These are phyloP conservation scores for Fragaria ananassa DNA, from an alignment of 306 rosid genomes.

Conservation along the genomic window DNA sequence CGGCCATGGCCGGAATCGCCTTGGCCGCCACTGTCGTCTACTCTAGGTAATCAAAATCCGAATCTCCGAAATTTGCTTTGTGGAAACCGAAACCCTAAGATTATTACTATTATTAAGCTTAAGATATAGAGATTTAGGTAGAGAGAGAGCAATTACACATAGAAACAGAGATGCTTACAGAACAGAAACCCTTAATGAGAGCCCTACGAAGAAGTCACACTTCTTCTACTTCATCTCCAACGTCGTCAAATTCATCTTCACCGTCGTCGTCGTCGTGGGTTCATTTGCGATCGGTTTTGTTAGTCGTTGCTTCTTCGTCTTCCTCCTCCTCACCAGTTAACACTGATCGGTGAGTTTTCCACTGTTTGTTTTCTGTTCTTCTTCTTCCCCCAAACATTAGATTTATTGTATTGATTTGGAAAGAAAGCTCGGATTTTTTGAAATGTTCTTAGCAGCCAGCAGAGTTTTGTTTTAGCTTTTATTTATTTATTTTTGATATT, in stretches of 20 bases:
- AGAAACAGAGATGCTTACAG: conserved; percentile 20
- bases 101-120: background rate
- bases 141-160: background rate
- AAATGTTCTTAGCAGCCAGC: background rate
- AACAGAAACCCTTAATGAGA: conserved; percentile 26
- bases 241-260: conserved; percentile 22
- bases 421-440: background rate
- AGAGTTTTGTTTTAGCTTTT: background rate
- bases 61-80: background rate
- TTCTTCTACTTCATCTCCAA: conserved; percentile 25
- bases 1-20: conserved; percentile 39
- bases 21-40: conserved; percentile 39
- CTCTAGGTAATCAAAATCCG: conserved; percentile 24
- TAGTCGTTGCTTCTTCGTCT: conserved; percentile 27
- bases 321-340: conserved; percentile 16
- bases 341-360: conserved; percentile 23
- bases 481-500: background rate
- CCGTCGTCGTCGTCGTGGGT: conserved; percentile 23
- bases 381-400: background rate
- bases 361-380: background rate
- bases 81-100: conserved; percentile 5
- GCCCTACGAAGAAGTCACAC: conserved; percentile 29
- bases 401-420: background rate
- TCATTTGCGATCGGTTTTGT: conserved; percentile 29
- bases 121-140: background rate